Evolutionary conservation across 1,139 yeast species (phyloP), one percentile per base, ranked within the genome.

Genomic region (Yamadazyma triangularis): DNA sequence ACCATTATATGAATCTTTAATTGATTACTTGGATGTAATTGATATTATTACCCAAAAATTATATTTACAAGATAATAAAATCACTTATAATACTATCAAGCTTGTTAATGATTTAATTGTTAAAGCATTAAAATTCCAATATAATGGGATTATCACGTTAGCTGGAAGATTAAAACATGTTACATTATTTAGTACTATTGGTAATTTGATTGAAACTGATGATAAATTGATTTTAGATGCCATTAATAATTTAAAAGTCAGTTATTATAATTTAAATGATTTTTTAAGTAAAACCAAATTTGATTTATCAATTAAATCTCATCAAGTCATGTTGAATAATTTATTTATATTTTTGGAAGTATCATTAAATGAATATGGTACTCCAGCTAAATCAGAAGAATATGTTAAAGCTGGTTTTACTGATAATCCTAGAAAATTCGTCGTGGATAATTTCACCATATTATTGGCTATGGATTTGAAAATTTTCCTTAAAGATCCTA

Each of bases 401-500:
- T 70, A 64, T 38, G 44, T 60, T 16, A 65, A 61, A 40, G 70
- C 74, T 9, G 76, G 76, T 3, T 69, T 71, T 39, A 63, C 74
- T 6, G 63, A 60, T 13, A 57, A 65, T 38, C 75, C 77, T 1
- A 48, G 55, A 26, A 53, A 59, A 24, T 70, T 62, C 42, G 65
- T 71, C 5, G 55, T 59, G 11, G 66, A 62, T 13, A 62, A 67
- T 38, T 70, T 67, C 44, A 42, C 67, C 29, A 46, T 67, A 31
- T 53, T 65, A 41, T 50, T 62, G 34, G 66, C 77, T 9, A 63
- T 74, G 63, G 77, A 74, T 45, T 56, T 75, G 36, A 61, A 69
- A 45, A 63, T 71, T 30, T 73, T 74, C 47, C 56, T 77, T 27
- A 70, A 70, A 39, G 76, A 69, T 44, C 70, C 79, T 9, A 75